Evolutionary conservation across 441 rosid species (phyloP).

Genomic region (Cnidoscolus chayamansa): DNA sequence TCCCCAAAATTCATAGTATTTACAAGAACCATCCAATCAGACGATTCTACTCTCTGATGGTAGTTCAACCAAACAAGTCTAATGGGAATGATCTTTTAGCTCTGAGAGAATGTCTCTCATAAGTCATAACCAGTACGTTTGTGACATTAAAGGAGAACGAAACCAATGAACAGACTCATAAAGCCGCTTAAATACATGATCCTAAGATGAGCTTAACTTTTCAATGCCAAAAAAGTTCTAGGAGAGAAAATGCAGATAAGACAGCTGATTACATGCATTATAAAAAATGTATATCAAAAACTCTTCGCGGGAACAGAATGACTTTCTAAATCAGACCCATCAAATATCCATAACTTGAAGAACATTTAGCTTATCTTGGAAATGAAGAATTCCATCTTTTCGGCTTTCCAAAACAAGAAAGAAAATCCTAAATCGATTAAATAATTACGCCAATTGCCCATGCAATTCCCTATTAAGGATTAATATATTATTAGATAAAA

Average conservation of each 20-base stretch:
- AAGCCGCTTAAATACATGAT: no score
- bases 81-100: not conserved
- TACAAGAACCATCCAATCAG: not conserved
- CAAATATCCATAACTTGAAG: not conserved
- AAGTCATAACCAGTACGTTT: not conserved
- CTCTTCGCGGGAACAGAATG: not conserved
- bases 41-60: no score
- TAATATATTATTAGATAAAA: not conserved
- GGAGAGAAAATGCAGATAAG: not conserved
- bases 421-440: not conserved
- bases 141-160: not conserved
- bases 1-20: not conserved
- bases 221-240: not conserved
- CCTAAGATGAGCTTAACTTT: no score
- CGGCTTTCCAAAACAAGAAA: no score
- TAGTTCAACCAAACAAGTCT: not conserved
- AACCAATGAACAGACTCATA: not conserved
- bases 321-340: not conserved
- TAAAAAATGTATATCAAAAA: not conserved
- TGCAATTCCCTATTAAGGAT: not conserved
- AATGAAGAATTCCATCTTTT: no score
- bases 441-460: no score
- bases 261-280: not conserved
- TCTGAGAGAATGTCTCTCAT: not conserved
- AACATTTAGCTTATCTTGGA: no score